A percentile compares a stretch with the other conserved stretches of the same genome.
These are phyloP conservation scores for Apiospora marii DNA, from an alignment of 2,329 filamentous ascomycete species.

Conservation along the genomic window DNA sequence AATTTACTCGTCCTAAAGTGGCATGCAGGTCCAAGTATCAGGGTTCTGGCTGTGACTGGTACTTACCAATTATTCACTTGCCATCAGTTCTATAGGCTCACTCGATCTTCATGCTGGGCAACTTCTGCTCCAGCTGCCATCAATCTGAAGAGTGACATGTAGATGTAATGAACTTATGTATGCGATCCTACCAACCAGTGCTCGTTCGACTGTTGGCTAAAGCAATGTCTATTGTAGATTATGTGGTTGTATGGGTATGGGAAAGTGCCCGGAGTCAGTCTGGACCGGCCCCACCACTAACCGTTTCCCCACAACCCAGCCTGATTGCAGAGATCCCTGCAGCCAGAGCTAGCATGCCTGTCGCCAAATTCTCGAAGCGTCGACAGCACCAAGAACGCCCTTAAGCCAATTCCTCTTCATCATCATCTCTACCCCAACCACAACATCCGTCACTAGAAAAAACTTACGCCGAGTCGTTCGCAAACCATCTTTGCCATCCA, in stretches of 20 bases:
- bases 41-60: background rate
- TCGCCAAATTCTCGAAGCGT: constrained; percentile 2
- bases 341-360: background rate
- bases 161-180: background rate
- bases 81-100: background rate
- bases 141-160: background rate
- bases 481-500: background rate
- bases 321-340: constrained; percentile 5
- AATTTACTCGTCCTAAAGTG: background rate
- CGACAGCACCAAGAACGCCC: background rate
- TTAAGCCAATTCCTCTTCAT: background rate
- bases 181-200: background rate
- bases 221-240: background rate
- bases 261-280: background rate
- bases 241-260: background rate
- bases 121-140: background rate
- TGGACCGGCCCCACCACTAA: constrained; percentile 7
- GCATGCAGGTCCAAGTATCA: background rate
- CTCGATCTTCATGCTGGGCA: background rate
- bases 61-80: background rate
- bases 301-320: constrained; percentile 15
- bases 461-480: background rate
- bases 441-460: background rate
- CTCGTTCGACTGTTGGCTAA: background rate
- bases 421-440: background rate